These are phyloP conservation scores for Coniochaeta sp. DNA, from an alignment of 2,329 filamentous ascomycete species.

Conservation along the genomic window DNA sequence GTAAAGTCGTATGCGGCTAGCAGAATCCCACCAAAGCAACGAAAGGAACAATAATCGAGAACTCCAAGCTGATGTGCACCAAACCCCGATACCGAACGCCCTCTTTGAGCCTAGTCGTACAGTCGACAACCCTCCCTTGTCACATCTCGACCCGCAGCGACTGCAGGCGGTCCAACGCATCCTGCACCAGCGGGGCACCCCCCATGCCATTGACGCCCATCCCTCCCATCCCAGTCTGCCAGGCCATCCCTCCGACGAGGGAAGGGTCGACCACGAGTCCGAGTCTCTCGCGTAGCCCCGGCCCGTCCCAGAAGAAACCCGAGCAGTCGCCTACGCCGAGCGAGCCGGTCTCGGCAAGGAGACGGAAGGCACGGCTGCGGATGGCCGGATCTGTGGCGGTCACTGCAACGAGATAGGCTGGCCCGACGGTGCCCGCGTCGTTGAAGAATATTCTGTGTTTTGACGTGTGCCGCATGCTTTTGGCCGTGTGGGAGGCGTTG, in stretches of 20 bases:
- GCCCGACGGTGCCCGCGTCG: slow-evolving; percentile 7
- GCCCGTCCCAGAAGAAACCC: slow-evolving; percentile 3
- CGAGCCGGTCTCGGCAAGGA: not conserved
- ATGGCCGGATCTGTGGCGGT: not conserved
- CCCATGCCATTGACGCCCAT: not conserved
- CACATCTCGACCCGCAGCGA: not conserved
- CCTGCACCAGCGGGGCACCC: not conserved
- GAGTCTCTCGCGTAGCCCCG: not conserved
- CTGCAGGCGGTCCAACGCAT: not conserved
- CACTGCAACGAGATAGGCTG: not conserved
- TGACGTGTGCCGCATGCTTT: not conserved
- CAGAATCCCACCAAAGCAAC: not conserved
- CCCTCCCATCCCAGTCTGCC: not conserved
- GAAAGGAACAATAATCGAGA: not conserved
- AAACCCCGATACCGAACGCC: not conserved
- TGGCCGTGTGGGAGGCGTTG: not conserved
- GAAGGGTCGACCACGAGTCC: not conserved
- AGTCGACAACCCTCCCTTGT: not conserved
- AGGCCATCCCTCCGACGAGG: not conserved
- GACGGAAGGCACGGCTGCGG: not conserved
- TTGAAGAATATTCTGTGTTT: slow-evolving; percentile 4
- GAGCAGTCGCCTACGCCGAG: not conserved
- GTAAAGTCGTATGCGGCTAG: not conserved
- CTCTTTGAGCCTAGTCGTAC: not conserved
- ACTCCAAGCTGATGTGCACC: not conserved